Percentiles rank a stretch among this genome's conserved stretches.
phyloP scores from a whole-genome alignment of 108 stramenopile genomes.

The Cylindrotheca closterium region DNA sequence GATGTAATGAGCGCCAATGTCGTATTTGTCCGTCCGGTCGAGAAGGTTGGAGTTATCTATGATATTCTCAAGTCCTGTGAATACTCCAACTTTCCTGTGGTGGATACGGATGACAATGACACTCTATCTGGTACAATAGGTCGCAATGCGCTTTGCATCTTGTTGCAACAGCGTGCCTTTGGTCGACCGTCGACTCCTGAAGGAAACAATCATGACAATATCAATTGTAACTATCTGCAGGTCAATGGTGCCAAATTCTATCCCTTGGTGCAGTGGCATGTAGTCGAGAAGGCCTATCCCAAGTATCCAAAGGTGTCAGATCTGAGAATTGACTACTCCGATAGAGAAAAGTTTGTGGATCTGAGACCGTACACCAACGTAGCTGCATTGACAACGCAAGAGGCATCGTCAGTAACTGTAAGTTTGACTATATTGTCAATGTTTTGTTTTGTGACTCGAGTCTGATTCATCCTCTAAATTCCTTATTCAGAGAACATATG shows the following conservation, averaged over 20 bases:
- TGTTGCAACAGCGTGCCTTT: conserved; percentile 54
- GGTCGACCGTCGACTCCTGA: conserved; percentile 18
- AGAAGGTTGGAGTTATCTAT: conserved; percentile 42
- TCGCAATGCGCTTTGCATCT: conserved; percentile 42
- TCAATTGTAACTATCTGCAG: conserved; percentile 9
- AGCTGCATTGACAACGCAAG: conserved; percentile 54
- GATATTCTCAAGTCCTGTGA: conserved; percentile 37
- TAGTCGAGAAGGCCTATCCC: conserved; percentile 63
- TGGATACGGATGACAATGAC: conserved; percentile 49
- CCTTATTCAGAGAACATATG: conserved; percentile 51
- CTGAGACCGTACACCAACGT: conserved; percentile 71
- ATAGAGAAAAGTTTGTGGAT: conserved; percentile 49
- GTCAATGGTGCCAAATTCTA: conserved; percentile 22
- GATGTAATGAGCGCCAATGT: conserved; percentile 42
- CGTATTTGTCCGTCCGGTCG: conserved; percentile 38
- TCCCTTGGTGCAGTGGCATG: conserved; percentile 54
- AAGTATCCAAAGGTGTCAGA: conserved; percentile 52
- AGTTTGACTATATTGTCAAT: conserved; percentile 5
- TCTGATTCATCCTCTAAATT: too few relatives aligned
- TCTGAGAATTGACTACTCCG: conserved; percentile 38
- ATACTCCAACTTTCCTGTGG: conserved; percentile 66
- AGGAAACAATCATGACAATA: neutral
- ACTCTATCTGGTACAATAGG: conserved; percentile 55
- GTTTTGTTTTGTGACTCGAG: too few relatives aligned
- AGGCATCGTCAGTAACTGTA: conserved; percentile 48